phyloP scores from a whole-genome alignment of 225 moss, liverwort and hornwort genomes.

The Antitrichia curtipendula region DNA sequence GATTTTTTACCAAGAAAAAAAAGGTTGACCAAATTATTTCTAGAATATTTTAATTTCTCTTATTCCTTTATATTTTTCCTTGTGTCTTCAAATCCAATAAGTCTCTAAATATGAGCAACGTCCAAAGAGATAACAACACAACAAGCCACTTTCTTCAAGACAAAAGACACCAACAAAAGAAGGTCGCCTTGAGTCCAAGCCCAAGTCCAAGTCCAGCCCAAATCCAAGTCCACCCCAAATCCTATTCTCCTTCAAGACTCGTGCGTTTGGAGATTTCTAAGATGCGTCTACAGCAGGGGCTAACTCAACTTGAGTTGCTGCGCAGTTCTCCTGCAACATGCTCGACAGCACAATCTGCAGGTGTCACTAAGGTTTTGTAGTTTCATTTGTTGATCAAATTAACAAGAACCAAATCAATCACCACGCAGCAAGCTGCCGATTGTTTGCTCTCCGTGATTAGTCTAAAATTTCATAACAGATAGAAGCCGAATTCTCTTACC shows the following conservation, averaged over 20 bases:
- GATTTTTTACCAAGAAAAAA: not conserved
- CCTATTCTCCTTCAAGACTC: not conserved
- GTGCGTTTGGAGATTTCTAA: conserved; percentile 17
- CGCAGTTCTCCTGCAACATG: conserved; percentile 39
- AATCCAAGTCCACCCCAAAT: not conserved
- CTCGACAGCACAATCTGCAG: conserved; percentile 40
- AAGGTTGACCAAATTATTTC: not conserved
- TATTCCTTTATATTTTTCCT: not conserved
- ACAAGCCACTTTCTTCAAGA: not conserved
- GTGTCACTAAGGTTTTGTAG: not conserved
- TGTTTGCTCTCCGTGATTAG: not conserved
- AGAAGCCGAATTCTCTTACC: not conserved
- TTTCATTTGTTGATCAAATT: not conserved
- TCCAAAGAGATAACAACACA: not conserved
- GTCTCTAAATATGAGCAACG: not conserved
- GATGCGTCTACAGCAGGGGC: conserved; percentile 22
- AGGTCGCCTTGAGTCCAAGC: not conserved
- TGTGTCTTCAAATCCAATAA: not conserved
- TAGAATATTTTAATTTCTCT: not conserved
- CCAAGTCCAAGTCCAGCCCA: not conserved
- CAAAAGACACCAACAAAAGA: not conserved
- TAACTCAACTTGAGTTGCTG: too few species aligned
- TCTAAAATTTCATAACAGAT: not conserved
- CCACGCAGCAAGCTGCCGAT: not conserved
- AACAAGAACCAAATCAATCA: not conserved